Evolutionary conservation across 1,139 yeast genomes (phyloP).

Genomic region (Suhomyces bribrorum): DNA sequence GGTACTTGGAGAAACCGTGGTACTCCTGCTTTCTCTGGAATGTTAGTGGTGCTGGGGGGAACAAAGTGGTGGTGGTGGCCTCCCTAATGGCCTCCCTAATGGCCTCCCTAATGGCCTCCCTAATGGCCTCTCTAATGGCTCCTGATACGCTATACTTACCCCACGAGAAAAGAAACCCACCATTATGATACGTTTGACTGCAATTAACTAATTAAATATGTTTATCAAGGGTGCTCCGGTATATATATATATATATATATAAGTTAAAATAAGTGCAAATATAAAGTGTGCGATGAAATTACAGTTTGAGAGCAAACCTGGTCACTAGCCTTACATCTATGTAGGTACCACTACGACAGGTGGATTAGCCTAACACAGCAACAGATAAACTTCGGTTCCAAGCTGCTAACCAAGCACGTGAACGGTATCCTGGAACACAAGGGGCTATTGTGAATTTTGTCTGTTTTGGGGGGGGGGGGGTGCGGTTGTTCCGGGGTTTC

Average conservation of each 20-base stretch:
- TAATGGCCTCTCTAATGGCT: not conserved
- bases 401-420: too few relatives aligned
- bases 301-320: not conserved
- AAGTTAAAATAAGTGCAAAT: too few relatives aligned
- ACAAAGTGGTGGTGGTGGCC: too few relatives aligned
- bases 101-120: not conserved
- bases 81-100: not conserved
- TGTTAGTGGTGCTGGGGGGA: not conserved
- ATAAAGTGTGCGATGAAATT: constrained; percentile 8
- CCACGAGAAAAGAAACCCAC: constrained; percentile 19
- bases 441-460: too few relatives aligned
- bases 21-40: constrained; percentile 19
- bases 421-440: too few relatives aligned
- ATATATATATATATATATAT: constrained; percentile 4
- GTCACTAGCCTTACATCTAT: too few relatives aligned
- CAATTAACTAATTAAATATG: not conserved
- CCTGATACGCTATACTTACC: constrained; percentile 14
- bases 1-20: constrained; percentile 44
- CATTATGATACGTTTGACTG: constrained; percentile 10
- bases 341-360: too few relatives aligned
- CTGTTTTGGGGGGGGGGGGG: too few relatives aligned
- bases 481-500: too few relatives aligned
- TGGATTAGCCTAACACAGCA: constrained; percentile 8
- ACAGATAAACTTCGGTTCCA: too few relatives aligned
- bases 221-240: constrained; percentile 4